These are phyloP conservation scores for Phytophthora aleatoria DNA, from an alignment of 352 stramenopile genomes.

Conservation along the genomic window DNA sequence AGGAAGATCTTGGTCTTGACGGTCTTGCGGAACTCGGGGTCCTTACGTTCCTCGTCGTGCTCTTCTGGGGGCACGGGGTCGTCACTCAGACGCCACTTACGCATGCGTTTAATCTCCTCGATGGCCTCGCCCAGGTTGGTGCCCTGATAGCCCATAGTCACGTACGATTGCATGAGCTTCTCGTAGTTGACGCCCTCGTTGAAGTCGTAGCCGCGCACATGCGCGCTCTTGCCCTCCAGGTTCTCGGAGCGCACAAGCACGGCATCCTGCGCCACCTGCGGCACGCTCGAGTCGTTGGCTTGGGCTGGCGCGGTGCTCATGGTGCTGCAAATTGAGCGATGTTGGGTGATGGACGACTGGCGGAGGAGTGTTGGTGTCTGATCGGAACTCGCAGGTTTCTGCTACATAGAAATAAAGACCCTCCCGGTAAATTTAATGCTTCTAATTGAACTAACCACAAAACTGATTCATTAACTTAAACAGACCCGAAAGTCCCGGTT, in stretches of 20 bases:
- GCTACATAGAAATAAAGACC: not conserved
- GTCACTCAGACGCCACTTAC: conserved; percentile 97
- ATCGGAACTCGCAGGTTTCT: not conserved
- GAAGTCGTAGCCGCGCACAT: conserved; percentile 89
- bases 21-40: conserved; percentile 73
- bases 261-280: conserved; percentile 67
- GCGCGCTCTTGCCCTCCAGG: conserved; percentile 68
- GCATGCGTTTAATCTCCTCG: conserved; percentile 99
- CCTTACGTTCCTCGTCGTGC: conserved; percentile 90
- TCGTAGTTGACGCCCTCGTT: conserved; percentile 90
- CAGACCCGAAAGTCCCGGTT: not conserved
- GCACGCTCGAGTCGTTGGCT: conserved; percentile 23
- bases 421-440: not conserved
- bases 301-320: conserved; percentile 24
- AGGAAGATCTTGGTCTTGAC: conserved; percentile 99
- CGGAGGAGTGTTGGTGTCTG: conserved; percentile 15
- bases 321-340: conserved; percentile 19
- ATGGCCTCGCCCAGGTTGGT: conserved; percentile 97
- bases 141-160: conserved; percentile 94
- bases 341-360: conserved; percentile 26
- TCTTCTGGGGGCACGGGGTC: conserved; percentile 92
- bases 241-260: conserved; percentile 81
- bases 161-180: conserved; percentile 82
- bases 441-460: not conserved
- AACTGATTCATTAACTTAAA: not conserved